These are phyloP conservation scores for Guadua angustifolia DNA, from an alignment of 176 grass and related monocot species.

Conservation along the genomic window DNA sequence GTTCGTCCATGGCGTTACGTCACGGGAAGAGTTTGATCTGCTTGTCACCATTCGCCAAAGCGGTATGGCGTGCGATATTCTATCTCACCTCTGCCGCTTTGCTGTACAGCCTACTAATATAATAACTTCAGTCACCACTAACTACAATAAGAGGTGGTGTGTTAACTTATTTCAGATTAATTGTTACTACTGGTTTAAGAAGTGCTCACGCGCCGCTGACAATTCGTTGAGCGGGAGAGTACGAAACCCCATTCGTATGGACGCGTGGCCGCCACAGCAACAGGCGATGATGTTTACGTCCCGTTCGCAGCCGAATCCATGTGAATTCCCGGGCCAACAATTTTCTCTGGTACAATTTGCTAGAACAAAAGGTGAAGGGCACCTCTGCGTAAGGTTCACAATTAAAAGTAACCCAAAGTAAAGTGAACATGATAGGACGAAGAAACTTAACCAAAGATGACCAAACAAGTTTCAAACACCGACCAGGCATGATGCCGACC, in stretches of 20 bases:
- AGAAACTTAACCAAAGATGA: conserved; percentile 5
- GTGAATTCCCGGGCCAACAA: not conserved
- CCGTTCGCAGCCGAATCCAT: not conserved
- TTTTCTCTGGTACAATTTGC: not conserved
- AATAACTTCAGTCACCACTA: too few species aligned
- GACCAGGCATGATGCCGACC: conserved; percentile 31
- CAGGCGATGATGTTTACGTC: conserved; percentile 1
- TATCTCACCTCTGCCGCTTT: not conserved
- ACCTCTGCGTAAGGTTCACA: not conserved
- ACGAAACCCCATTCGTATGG: conserved; percentile 12
- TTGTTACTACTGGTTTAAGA: too few species aligned
- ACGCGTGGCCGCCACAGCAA: not conserved
- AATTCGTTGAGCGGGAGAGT: not conserved
- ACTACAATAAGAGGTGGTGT: not conserved
- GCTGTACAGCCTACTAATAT: too few species aligned
- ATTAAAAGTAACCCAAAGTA: not conserved
- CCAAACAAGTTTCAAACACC: conserved; percentile 30
- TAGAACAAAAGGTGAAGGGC: not conserved
- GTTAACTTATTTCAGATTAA: not conserved
- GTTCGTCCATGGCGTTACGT: not conserved
- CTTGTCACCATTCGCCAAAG: not conserved
- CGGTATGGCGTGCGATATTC: not conserved
- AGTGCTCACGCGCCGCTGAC: not conserved
- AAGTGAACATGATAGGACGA: not conserved
- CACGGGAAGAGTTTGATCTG: not conserved